phyloP scores from a whole-genome alignment of 2,329 filamentous ascomycete species.

The Penicillium janthinellum region DNA sequence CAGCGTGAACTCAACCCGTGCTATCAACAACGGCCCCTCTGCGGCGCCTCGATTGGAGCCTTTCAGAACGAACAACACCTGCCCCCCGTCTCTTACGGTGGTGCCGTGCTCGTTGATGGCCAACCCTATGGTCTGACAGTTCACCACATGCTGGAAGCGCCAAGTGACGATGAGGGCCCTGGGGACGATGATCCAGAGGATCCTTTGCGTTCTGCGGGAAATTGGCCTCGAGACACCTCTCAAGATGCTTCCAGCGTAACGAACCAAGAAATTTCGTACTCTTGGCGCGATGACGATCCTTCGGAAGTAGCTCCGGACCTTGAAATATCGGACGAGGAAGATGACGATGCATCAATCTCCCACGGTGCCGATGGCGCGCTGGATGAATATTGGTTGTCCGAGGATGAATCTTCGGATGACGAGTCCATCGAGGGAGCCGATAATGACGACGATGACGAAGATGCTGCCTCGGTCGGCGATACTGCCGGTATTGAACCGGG shows the following conservation, averaged over 20 bases:
- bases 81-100: slow-evolving; percentile 88
- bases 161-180: slow-evolving; percentile 57
- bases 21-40: slow-evolving; percentile 76
- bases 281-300: slow-evolving; percentile 42
- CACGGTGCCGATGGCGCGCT: slow-evolving; percentile 40
- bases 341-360: slow-evolving; percentile 44
- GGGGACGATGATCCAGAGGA: slow-evolving; percentile 38
- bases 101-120: slow-evolving; percentile 80
- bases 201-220: slow-evolving; percentile 51
- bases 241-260: slow-evolving; percentile 23
- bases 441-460: slow-evolving; percentile 54
- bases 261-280: slow-evolving; percentile 38
- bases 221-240: slow-evolving; percentile 31
- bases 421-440: slow-evolving; percentile 55
- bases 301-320: slow-evolving; percentile 47
- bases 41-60: slow-evolving; percentile 90
- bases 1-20: slow-evolving; percentile 62
- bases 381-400: slow-evolving; percentile 49
- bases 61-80: slow-evolving; percentile 83
- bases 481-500: slow-evolving; percentile 75
- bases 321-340: slow-evolving; percentile 58
- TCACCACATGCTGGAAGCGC: slow-evolving; percentile 85
- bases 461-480: slow-evolving; percentile 65
- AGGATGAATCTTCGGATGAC: slow-evolving; percentile 56
- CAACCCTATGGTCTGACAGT: slow-evolving; percentile 92